Evolutionary conservation across 352 stramenopile species (phyloP), one percentile per base, ranked within the genome.

Genomic region (Pythium aphanidermatum): DNA sequence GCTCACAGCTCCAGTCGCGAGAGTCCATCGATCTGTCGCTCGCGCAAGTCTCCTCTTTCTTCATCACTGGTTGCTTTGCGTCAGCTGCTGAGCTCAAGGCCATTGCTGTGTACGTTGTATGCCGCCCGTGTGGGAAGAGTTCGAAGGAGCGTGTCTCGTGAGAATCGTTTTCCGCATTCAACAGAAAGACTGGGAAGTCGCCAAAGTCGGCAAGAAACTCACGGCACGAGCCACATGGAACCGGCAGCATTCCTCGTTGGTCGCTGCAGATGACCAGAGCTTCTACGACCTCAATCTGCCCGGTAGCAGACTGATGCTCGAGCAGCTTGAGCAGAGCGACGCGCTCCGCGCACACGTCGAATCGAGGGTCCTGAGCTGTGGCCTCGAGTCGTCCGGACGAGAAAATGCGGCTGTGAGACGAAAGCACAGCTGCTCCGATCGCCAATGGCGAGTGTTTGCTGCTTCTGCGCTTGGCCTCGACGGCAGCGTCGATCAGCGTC

Each of bases 151-250:
- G 58, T 12, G 74, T 89, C 27, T 84, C 64, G 17, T 82, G 62
- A 4, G 50, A 72, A 12, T 77, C 57, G 4, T 68, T 59, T 14
- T 65, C 38, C 6, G 49, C 61, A 32, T 83, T 85, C 14, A 86
- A 57, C 11, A 92, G 48, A 44, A 82, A 86, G 11, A 92, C 49
- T 10, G 74, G 72, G 26, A 89, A 92, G 27, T 90, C 74, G n/a
- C 77, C 80, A 41, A 68, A 78, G 3, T 74, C 61, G 10, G 73
- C 75, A 39, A 89, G 51, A 16, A 87, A 70, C 46, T 92, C 70
- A 11, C 80, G 77, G 58, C 77, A 92, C 25, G 20, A 42, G 17
- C 79, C 79, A 20, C 76, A 92, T 14, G 76, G 77, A 5, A 69
- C 76, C 14, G 74, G 75, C 12, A 86, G 45, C n/a, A 72, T 34